A percentile compares a stretch with the other conserved stretches of the same genome.
Evolutionary conservation across 2,329 filamentous ascomycete genomes (phyloP).

Genomic region (Venturia pyrina): DNA sequence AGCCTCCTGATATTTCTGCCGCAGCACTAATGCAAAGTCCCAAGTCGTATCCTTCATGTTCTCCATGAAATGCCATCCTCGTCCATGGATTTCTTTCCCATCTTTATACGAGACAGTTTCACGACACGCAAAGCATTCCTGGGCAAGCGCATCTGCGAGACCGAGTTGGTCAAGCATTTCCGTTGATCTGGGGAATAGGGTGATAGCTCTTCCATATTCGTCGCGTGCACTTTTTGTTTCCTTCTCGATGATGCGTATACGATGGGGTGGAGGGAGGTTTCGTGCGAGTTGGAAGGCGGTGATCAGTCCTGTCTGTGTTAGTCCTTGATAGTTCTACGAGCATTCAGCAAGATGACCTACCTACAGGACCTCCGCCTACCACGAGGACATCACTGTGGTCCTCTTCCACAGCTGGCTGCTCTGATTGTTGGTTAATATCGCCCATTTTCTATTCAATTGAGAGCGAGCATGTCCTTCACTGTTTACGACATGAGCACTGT

Average conservation of each 20-base stretch:
- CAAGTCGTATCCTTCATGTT: conserved; percentile 40
- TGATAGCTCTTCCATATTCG: conserved; percentile 44
- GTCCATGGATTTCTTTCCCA: conserved; percentile 35
- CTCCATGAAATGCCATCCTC: conserved; percentile 45
- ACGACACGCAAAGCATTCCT: conserved; percentile 43
- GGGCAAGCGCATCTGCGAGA: conserved; percentile 39
- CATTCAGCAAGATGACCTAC: conserved; percentile 32
- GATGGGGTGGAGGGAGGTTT: conserved; percentile 22
- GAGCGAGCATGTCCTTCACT: neutral
- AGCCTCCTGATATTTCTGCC: conserved; percentile 47
- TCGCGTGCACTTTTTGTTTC: conserved; percentile 39
- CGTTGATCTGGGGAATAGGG: conserved; percentile 41
- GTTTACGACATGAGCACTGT: neutral
- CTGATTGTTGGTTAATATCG: neutral
- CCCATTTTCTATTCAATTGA: neutral
- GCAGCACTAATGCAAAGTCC: conserved; percentile 43
- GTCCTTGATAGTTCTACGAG: conserved; percentile 28
- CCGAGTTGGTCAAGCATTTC: conserved; percentile 45
- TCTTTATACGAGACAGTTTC: conserved; percentile 37
- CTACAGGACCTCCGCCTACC: conserved; percentile 14
- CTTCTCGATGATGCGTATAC: conserved; percentile 40
- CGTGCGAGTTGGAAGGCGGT: conserved; percentile 25
- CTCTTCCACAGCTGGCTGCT: neutral
- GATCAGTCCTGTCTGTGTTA: neutral
- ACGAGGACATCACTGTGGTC: conserved; percentile 6